Evolutionary conservation across 179 eudicot genomes (phyloP), one percentile per base, ranked within the genome.

Genomic region (Spergularia azorica): DNA sequence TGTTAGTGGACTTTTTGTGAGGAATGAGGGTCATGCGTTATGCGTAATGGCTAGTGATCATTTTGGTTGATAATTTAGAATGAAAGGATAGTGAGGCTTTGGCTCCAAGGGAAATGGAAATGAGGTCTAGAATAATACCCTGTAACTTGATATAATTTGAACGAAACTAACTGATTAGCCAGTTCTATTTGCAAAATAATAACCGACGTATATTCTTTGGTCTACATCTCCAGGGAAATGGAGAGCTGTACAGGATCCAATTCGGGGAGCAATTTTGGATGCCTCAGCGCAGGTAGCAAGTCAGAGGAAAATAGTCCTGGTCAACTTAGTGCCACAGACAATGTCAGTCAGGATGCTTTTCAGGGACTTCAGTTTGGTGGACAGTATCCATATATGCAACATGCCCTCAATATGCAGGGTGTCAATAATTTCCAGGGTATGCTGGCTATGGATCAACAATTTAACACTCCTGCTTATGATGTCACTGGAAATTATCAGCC

Each of bases 221-320:
- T 38, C 20, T 55, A 61, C 6, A 54, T 77, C 41, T 48, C 5
- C 76, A 82, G 84, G 79, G 84, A 74, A 54, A 82, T 82, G 11
- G 84, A 78, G 69, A 82, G 84, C 75, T 81, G 78, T 52, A 78
- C 81, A 32, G 84, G 79, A 38, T 82, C 84, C 59, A 56, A 54
- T 36, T 82, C 79, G 55, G 84, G 81, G 26, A 82, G 81, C 76
- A 74, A 78, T 20, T 77, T 82, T 70, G 81, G 84, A 17, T 63
- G 78, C 74, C 76, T 64, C 36, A 70, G 81, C 76, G 57, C 76
- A 57, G 62, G 57, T 9, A 62, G 67, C 55, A 77, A 77, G 81
- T 78, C 84, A 21, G 84, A 82, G 61, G 76, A 46, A 50, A 68
- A 68, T 5, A 82, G 81, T 76, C 79, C 84, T 2, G 81, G 84